These are phyloP conservation scores for Salpingoeca rosetta DNA, from an alignment of 78 protist genomes.

Conservation along the genomic window DNA sequence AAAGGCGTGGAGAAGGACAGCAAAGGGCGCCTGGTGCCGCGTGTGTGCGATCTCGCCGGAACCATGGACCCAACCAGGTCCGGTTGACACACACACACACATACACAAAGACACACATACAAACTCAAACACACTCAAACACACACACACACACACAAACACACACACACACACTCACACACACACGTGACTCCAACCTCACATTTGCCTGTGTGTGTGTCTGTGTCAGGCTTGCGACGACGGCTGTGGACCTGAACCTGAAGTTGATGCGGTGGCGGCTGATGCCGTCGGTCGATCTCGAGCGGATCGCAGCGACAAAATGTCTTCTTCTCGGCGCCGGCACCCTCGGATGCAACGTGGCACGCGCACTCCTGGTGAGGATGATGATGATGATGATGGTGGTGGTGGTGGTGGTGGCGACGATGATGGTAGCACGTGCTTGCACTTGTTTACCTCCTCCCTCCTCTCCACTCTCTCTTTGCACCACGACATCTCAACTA, in stretches of 20 bases:
- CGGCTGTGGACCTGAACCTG: slow-evolving; percentile 74
- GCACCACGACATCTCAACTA: too few species aligned
- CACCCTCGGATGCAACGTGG: slow-evolving; percentile 97
- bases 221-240: slow-evolving; percentile 25
- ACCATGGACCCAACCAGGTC: slow-evolving; percentile 47
- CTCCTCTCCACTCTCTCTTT: too few species aligned
- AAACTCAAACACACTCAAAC: too few species aligned
- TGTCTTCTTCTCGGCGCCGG: slow-evolving; percentile 94
- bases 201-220: neutral
- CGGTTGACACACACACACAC: neutral
- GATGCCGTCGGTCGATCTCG: slow-evolving; percentile 80
- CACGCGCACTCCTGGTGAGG: slow-evolving; percentile 69
- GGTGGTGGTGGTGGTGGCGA: too few species aligned
- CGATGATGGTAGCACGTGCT: too few species aligned
- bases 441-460: neutral
- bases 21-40: slow-evolving; percentile 55
- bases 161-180: too few species aligned
- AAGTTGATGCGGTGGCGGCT: slow-evolving; percentile 96
- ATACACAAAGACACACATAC: too few species aligned
- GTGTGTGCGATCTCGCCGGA: slow-evolving; percentile 42
- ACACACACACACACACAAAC: too few species aligned
- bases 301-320: slow-evolving; percentile 12
- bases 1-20: slow-evolving; percentile 82
- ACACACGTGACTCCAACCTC: neutral
- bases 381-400: too few species aligned